A percentile compares a stretch with the other conserved stretches of the same genome.
phyloP scores from a whole-genome alignment of 2,329 filamentous ascomycete species.

The Trichophyton equinum region DNA sequence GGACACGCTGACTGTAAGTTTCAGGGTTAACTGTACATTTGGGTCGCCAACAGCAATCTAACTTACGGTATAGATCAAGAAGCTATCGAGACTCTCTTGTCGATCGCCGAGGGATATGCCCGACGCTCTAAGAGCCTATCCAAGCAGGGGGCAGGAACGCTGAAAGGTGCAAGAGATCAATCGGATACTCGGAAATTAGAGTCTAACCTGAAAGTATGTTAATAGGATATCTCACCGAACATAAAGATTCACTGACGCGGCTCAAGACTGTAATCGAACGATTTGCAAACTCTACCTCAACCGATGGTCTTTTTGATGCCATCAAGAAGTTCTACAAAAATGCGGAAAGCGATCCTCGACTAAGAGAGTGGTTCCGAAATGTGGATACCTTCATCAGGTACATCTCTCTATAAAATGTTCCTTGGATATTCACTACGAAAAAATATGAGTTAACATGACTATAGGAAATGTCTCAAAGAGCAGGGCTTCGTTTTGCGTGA shows the following conservation, averaged over 20 bases:
- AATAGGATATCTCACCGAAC: constrained; percentile 23
- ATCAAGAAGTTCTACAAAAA: constrained; percentile 78
- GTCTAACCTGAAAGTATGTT: constrained; percentile 58
- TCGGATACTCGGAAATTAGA: constrained; percentile 58
- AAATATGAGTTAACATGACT: constrained; percentile 8
- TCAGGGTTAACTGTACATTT: neutral
- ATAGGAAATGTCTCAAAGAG: constrained; percentile 64
- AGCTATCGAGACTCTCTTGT: constrained; percentile 77
- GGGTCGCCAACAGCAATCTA: neutral
- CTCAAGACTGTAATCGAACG: constrained; percentile 73
- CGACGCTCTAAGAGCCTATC: constrained; percentile 57
- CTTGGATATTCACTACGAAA: neutral
- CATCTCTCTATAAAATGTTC: neutral
- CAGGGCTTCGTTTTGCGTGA: constrained; percentile 87
- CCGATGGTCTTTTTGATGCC: constrained; percentile 71
- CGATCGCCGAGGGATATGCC: constrained; percentile 73
- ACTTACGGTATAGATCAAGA: constrained; percentile 48
- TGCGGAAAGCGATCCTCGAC: constrained; percentile 72
- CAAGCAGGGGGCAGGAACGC: constrained; percentile 51
- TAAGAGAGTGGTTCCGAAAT: constrained; percentile 78
- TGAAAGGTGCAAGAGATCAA: constrained; percentile 58
- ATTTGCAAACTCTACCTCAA: constrained; percentile 88
- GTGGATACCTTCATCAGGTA: constrained; percentile 59
- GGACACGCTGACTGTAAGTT: constrained; percentile 72
- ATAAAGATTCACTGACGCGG: constrained; percentile 38